Evolutionary conservation across 1,284 basidiomycete species (phyloP), one percentile per base, ranked within the genome.

Genomic region (Moesziomyces sp.): DNA sequence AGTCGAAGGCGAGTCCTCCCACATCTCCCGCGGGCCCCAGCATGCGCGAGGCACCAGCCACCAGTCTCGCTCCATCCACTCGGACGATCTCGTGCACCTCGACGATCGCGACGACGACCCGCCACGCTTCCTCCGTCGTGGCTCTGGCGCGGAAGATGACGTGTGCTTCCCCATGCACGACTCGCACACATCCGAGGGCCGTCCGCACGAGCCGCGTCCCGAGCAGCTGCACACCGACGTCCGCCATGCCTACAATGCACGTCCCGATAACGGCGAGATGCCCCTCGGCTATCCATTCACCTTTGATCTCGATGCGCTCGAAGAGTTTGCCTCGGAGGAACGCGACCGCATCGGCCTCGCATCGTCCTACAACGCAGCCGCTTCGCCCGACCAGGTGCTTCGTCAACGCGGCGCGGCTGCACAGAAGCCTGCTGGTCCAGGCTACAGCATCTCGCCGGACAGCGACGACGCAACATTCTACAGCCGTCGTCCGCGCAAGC

Each of bases 381-480:
- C 44, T 33, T 56, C 60, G 13, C 56, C 68, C n/a, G 18, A 40
- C 9, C 47, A 57, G n/a, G 73, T 70, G 5, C 46, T 77, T 24
- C 72, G 74, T 44, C 53, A 68, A 40, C 66, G 76, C 24, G 48
- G 51, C 38, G 21, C 28, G 2, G 58, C 54, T 2, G 56, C 58
- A 3, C 75, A 53, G 43, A 72, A 64, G 45, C 61, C 44, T 26
- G 51, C 60, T 14, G 71, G 26, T 21, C 56, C 73, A 18, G 66
- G 71, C 16, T 76, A 77, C 44, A 80, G 78, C 35, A 61, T 70
- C 16, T 79, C 78, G 3, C 78, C 79, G 9, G 79, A 81, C 44
- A 77, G 70, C 24, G 80, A 80, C 47, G 81, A 83, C 47, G 79
- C 80, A 11, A 82, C 76, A 7, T 77, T 83, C 58, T 83, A 83